A percentile compares a stretch with the other conserved stretches of the same genome.
Evolutionary conservation across 305 asterid genomes (phyloP).

Genomic region (Rubia occidens): DNA sequence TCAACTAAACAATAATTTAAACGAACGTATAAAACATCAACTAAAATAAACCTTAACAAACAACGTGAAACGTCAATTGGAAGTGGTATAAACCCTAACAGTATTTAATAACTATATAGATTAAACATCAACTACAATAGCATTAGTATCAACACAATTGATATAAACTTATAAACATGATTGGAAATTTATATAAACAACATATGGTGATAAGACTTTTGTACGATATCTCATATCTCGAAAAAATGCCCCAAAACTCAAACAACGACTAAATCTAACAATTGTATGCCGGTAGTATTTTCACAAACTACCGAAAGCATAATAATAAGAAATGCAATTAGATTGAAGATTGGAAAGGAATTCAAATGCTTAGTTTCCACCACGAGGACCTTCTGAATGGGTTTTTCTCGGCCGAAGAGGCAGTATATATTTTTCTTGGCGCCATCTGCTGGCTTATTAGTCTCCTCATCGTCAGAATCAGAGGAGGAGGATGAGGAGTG

Average conservation of each 20-base stretch:
- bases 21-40: too few species aligned
- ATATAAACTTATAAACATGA: too few species aligned
- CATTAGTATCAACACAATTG: too few species aligned
- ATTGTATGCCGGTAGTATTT: too few species aligned
- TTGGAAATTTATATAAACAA: neutral
- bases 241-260: neutral
- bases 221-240: neutral
- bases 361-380: constrained; percentile 43
- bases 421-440: constrained; percentile 54
- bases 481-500: constrained; percentile 43
- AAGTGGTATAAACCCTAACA: too few species aligned
- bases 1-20: too few species aligned
- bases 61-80: too few species aligned
- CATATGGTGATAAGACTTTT: neutral
- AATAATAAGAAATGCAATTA: too few species aligned
- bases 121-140: too few species aligned
- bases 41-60: too few species aligned
- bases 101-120: too few species aligned
- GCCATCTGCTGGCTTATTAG: constrained; percentile 32
- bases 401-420: constrained; percentile 57
- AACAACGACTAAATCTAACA: neutral
- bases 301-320: neutral
- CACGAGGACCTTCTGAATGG: constrained; percentile 65
- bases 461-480: constrained; percentile 50
- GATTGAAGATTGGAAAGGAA: constrained; percentile 3